Base-by-base conservation (phyloP, 768 basidiomycete genomes). In the Pleurotus tuoliensis region DNA sequence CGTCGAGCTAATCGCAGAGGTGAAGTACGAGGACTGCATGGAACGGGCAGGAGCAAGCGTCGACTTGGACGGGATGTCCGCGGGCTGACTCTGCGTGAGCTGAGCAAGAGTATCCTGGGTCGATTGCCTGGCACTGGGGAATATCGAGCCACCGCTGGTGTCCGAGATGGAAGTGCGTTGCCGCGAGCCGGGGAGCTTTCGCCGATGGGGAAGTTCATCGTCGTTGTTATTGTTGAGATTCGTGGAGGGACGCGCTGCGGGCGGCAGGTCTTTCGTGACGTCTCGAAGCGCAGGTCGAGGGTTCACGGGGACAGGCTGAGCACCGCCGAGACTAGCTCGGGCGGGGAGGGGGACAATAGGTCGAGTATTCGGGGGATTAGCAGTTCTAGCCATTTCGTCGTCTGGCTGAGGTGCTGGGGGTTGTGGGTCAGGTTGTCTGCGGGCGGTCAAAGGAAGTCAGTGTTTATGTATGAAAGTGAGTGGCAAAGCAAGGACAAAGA, bases 391-490 rank as follows among this genome's bases (percentile, higher is more conserved):
- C 57, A 30, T 58, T 59, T 18, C 49, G 51, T 37, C 56, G 52
- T 22, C 58, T 7, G 56, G 55, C 27, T 58, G 59, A 30, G 47
- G 59, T 52, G 55, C 41, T 12, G 61, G 56, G 57, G 55, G 56
- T 24, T 54, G 39, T 62, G 62, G 9, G 64, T 53, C 51, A 20
- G 46, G 67, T 70, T 46, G 67, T 62, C 37, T 63, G 65, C 30
- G 66, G 27, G 30, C 9, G 30, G 9, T 34, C 30, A 34, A 70
- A 74, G 57, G 8, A 20, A 24, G 24, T 16, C 16, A 16, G 46
- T 47, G 18, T 30, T 22, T 16, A 16, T 51, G 22, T 39, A 39
- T 47, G 18, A 43, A 8, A n/a, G 18, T 18, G 39, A 41, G 51
- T 41, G 37, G 39, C 51, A 53, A 53, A 20, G 39, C 51, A 53